Conservation (phyloP, 2,329 filamentous ascomycete genomes). For the Epichloe amarillans region DNA sequence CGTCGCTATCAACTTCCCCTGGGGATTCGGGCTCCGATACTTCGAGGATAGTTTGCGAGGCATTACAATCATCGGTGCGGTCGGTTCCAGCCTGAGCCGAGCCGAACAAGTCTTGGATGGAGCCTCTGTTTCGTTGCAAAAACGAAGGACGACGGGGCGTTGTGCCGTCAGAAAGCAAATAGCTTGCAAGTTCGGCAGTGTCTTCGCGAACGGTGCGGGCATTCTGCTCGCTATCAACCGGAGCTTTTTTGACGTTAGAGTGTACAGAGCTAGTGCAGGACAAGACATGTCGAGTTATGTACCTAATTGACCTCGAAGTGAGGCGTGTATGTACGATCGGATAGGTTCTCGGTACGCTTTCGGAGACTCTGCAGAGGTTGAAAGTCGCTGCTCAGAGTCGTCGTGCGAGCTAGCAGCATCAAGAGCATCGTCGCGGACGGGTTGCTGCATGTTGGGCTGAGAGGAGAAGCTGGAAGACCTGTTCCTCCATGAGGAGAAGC, state of each 20-base stretch:
- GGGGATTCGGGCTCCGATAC: slow-evolving; percentile 35
- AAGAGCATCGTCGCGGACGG: slow-evolving; percentile 12
- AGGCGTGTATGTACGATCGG: slow-evolving; percentile 57
- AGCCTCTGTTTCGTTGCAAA: slow-evolving; percentile 23
- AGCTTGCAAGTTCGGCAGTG: slow-evolving; percentile 74
- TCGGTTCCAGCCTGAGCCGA: slow-evolving; percentile 12
- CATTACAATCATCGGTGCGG: slow-evolving; percentile 12
- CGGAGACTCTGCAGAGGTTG: slow-evolving; percentile 24
- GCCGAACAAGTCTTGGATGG: slow-evolving; percentile 15
- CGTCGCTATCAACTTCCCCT: slow-evolving; percentile 8
- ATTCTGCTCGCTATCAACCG: slow-evolving; percentile 57
- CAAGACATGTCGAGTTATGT: background rate
- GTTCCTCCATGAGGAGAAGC: slow-evolving; percentile 36
- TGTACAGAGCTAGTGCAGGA: too few species aligned
- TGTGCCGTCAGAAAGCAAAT: slow-evolving; percentile 56
- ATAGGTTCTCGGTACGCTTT: slow-evolving; percentile 48
- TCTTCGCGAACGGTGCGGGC: slow-evolving; percentile 72
- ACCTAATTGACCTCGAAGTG: slow-evolving; percentile 47
- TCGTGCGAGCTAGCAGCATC: slow-evolving; percentile 12
- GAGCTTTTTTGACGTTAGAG: slow-evolving; percentile 21
- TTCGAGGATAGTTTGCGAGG: slow-evolving; percentile 43
- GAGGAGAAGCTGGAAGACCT: slow-evolving; percentile 25
- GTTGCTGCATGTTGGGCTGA: slow-evolving; percentile 16
- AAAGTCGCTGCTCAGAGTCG: slow-evolving; percentile 18
- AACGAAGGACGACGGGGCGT: slow-evolving; percentile 31